Conservation (phyloP, 1,139 yeast genomes). For the Geotrichum bryndzae region DNA sequence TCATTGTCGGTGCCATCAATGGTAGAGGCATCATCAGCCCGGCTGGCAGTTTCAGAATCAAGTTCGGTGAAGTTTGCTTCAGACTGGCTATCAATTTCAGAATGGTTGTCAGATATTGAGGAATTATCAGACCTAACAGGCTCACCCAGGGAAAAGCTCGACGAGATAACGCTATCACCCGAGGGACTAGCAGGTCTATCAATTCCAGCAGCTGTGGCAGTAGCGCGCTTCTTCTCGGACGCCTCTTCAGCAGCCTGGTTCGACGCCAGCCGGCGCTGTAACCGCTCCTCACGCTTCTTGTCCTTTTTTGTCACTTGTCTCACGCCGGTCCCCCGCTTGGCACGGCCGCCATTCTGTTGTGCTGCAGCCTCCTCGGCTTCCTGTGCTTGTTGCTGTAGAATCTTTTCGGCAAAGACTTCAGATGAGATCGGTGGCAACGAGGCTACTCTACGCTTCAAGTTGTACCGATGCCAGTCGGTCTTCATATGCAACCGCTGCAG, state of each 20-base stretch:
- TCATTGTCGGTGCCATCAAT: slow-evolving; percentile 33
- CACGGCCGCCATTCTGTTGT: slow-evolving; percentile 26
- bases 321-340: slow-evolving; percentile 27
- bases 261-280: slow-evolving; percentile 23
- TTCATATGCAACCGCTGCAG: slow-evolving; percentile 89
- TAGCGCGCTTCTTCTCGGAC: slow-evolving; percentile 5
- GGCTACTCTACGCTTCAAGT: slow-evolving; percentile 87
- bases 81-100: slow-evolving; percentile 20
- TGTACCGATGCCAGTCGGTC: slow-evolving; percentile 93
- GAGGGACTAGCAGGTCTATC: slow-evolving; percentile 14
- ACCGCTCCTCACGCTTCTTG: slow-evolving; percentile 35
- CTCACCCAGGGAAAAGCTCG: slow-evolving; percentile 63
- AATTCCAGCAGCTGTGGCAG: neutral
- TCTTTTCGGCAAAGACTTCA: slow-evolving; percentile 74
- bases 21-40: slow-evolving; percentile 19
- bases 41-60: slow-evolving; percentile 15
- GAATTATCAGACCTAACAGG: slow-evolving; percentile 37
- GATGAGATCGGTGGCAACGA: slow-evolving; percentile 72
- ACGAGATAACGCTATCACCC: slow-evolving; percentile 44
- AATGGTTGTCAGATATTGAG: slow-evolving; percentile 29
- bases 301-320: slow-evolving; percentile 37
- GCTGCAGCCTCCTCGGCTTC: slow-evolving; percentile 43
- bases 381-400: slow-evolving; percentile 41
- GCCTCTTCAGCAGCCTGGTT: slow-evolving; percentile 17
- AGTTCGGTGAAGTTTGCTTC: slow-evolving; percentile 9